Evolutionary conservation across 345 rosid species (phyloP), one percentile per base, ranked within the genome.

Genomic region (Sonneratia caseolaris): DNA sequence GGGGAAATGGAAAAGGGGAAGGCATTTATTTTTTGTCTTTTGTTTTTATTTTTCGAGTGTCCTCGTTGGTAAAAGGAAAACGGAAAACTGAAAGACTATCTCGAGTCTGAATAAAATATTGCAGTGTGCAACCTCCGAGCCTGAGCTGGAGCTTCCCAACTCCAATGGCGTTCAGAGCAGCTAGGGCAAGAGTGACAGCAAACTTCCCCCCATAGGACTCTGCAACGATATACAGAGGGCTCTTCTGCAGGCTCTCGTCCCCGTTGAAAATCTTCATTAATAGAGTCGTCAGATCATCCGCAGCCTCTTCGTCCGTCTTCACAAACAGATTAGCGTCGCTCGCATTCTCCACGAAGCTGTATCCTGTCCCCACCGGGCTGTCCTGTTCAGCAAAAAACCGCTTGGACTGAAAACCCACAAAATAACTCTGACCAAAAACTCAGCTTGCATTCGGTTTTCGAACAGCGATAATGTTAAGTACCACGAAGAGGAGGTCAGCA

Each of bases 181-280:
- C 83, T 70, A 91, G 75, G 74, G 89, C 97, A 5, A 89, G 85
- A 56, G 92, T 88, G 72, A 82, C 96, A 6, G 95, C 98, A 14
- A 84, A 86, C 81, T 88, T 91, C 14, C 98, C 98, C 38, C 98
- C 98, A 66, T 94, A 94, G 51, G 98, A 94, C 79, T 94, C 97
- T 45, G 92, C 98, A 35, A 94, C 89, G 65, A 89, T 81, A 74
- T 76, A 87, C 48, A 94, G 80, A 74, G 95, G 97, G 67, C 91
- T 87, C 73, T 82, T 78, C 73, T 81, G 95, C 7, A 91, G 77
- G 13, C 32, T 55, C 42, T 80, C 66, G 43, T 89, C 73, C 61
- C 73, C 71, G 51, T 85, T 86, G 74, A 86, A 89, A 47, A 91
- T 42, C 68, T 75, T 77, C 67, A 79, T 75, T 76, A 94, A 74